Conservation (phyloP, 208 protist species). For the Wallacemonas collosoma region DNA sequence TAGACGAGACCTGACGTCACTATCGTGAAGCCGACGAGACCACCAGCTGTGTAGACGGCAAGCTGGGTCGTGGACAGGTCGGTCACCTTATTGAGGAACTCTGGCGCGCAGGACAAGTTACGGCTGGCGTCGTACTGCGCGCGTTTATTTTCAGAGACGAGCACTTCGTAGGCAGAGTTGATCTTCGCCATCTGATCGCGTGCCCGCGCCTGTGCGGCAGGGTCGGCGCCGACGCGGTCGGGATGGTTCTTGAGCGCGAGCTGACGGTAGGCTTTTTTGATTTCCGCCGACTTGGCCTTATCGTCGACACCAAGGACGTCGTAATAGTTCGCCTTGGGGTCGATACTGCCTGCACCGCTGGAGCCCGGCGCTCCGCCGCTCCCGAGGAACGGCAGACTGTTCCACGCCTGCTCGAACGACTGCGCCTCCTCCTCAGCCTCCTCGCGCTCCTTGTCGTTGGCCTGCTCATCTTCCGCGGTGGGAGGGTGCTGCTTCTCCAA, state of each 20-base stretch:
- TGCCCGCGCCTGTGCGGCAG: conserved; percentile 40
- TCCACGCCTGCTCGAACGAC: conserved; percentile 12
- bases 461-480: conserved; percentile 52
- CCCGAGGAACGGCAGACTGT: conserved; percentile 17
- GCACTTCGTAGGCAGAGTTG: conserved; percentile 83
- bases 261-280: conserved; percentile 69
- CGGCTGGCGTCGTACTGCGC: conserved; percentile 63
- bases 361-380: background rate
- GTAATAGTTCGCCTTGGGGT: conserved; percentile 45
- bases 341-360: background rate
- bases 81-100: conserved; percentile 43
- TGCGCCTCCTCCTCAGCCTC: conserved; percentile 44
- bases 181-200: conserved; percentile 72
- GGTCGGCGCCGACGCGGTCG: conserved; percentile 48
- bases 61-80: conserved; percentile 32
- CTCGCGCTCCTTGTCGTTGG: conserved; percentile 47
- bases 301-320: conserved; percentile 54
- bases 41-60: conserved; percentile 21
- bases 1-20: conserved; percentile 29
- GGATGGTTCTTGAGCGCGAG: conserved; percentile 71
- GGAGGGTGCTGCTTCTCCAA: conserved; percentile 47
- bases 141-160: conserved; percentile 55
- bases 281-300: conserved; percentile 52
- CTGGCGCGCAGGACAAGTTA: conserved; percentile 23
- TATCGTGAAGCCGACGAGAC: conserved; percentile 25